Conservation (phyloP, 2,329 filamentous ascomycete genomes). For the Alternaria sp. region DNA sequence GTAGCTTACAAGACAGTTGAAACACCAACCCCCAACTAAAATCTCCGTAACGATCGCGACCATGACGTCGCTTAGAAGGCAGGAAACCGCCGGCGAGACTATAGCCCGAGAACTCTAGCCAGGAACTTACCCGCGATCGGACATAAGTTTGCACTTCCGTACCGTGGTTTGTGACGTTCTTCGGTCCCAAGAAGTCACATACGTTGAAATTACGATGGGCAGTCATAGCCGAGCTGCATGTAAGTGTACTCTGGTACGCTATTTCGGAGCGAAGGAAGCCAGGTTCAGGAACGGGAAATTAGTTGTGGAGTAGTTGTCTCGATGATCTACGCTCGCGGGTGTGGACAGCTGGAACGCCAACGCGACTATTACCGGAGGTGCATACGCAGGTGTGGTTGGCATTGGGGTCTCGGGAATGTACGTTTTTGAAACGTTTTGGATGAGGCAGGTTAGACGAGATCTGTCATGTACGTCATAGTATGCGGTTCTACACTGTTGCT, state of each 20-base stretch:
- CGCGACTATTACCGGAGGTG: not conserved
- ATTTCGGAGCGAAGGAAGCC: not conserved
- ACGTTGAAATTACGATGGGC: not conserved
- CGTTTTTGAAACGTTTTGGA: not conserved
- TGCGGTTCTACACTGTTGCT: not conserved
- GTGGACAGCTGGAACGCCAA: not conserved
- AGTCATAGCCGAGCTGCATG: not conserved
- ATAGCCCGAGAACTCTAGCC: not conserved
- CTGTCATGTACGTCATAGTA: not conserved
- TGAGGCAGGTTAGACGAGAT: not conserved
- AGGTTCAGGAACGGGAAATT: not conserved
- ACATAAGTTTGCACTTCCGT: not conserved
- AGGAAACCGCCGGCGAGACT: not conserved
- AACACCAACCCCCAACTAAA: not conserved
- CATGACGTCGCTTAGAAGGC: not conserved
- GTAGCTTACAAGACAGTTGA: not conserved
- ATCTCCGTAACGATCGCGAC: not conserved
- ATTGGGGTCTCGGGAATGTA: not conserved
- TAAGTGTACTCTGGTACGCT: not conserved
- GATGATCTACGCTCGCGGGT: not conserved
- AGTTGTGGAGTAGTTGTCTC: not conserved
- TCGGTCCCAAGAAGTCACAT: not conserved
- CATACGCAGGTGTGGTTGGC: not conserved
- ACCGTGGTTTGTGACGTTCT: not conserved
- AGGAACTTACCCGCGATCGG: not conserved